phyloP scores from a whole-genome alignment of 2,329 filamentous ascomycete species.

The Scytalidium sp. region DNA sequence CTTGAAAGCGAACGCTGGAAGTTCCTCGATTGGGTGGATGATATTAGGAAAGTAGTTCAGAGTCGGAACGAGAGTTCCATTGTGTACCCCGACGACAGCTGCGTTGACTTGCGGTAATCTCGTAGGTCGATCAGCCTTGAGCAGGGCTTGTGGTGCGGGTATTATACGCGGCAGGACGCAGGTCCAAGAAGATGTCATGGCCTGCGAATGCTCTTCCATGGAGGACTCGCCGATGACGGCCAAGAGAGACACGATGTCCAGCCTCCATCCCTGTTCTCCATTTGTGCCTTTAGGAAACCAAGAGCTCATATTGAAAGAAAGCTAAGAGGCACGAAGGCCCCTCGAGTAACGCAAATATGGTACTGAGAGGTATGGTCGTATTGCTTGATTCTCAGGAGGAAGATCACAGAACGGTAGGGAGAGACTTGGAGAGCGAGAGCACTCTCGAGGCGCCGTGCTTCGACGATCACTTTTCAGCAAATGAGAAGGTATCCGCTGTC shows the following conservation, averaged over 20 bases:
- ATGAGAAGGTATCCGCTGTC: too few relatives aligned
- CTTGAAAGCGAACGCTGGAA: slow-evolving; percentile 45
- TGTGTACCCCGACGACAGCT: slow-evolving; percentile 56
- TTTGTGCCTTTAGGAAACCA: slow-evolving; percentile 42
- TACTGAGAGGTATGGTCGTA: too few relatives aligned
- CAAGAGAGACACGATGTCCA: slow-evolving; percentile 61
- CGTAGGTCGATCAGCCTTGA: slow-evolving; percentile 51
- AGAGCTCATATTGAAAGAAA: slow-evolving; percentile 9
- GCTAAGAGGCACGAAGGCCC: too few relatives aligned
- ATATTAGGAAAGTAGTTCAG: slow-evolving; percentile 62
- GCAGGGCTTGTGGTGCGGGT: slow-evolving; percentile 60
- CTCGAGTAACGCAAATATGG: too few relatives aligned
- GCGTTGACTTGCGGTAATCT: slow-evolving; percentile 54
- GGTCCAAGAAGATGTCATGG: slow-evolving; percentile 55
- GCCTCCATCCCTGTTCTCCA: slow-evolving; percentile 44
- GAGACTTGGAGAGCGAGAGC: too few relatives aligned
- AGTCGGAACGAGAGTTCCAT: slow-evolving; percentile 49
- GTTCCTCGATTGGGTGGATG: slow-evolving; percentile 51
- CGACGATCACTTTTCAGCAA: too few relatives aligned
- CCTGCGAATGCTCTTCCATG: slow-evolving; percentile 55
- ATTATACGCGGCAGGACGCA: slow-evolving; percentile 58
- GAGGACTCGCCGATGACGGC: slow-evolving; percentile 61
- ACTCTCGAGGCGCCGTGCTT: too few relatives aligned
- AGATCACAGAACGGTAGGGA: too few relatives aligned
- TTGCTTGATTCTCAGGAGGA: too few relatives aligned